A percentile compares a stretch with the other conserved stretches of the same genome.
Evolutionary conservation across 1,139 yeast species (phyloP).

Genomic region (Saccharomyces pastorianus): DNA sequence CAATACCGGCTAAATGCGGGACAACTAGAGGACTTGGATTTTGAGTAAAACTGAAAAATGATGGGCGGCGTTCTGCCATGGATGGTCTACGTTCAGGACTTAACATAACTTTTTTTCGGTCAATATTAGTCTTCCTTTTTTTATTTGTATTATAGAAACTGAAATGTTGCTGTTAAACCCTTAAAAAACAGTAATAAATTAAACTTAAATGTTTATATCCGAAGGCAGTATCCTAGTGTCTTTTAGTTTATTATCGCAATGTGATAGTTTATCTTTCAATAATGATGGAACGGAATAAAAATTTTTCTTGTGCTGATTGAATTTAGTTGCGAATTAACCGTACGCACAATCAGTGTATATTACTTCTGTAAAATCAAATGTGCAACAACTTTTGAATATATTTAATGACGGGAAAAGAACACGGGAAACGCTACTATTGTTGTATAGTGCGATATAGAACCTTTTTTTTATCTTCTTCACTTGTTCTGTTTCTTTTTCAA

Average conservation of each 20-base stretch:
- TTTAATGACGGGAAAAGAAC: background rate
- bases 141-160: background rate
- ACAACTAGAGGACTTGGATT: constrained; percentile 56
- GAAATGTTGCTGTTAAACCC: background rate
- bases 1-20: constrained; percentile 74
- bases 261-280: background rate
- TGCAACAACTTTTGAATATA: background rate
- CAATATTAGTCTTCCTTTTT: background rate
- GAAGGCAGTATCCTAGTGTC: background rate
- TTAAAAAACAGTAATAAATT: background rate
- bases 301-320: background rate
- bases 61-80: constrained; percentile 58
- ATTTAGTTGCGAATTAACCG: background rate
- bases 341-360: background rate
- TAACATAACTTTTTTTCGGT: constrained; percentile 12
- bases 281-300: background rate
- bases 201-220: background rate
- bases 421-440: background rate
- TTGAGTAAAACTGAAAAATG: constrained; percentile 28
- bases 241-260: background rate
- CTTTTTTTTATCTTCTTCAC: background rate
- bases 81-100: constrained; percentile 46
- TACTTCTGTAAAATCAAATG: background rate
- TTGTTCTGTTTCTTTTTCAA: background rate
- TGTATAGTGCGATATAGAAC: background rate